Base-by-base conservation (phyloP, 2,329 filamentous ascomycete genomes). In the Emergomyces pasteurianus region DNA sequence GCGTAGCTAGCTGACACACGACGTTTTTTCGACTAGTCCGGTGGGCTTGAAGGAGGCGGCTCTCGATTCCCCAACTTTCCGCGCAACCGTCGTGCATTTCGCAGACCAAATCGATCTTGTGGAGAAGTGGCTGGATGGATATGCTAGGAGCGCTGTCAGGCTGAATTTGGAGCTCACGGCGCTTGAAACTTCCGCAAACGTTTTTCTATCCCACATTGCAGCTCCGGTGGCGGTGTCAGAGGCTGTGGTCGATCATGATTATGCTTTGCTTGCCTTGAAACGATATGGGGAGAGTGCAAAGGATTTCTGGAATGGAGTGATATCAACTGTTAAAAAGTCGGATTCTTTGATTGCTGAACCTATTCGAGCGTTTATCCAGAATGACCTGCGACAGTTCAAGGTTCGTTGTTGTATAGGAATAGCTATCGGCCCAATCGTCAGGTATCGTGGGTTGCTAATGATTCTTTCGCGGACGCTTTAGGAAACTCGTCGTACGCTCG, bases 41-140 rank as follows among this genome's bases (percentile, higher is more conserved):
- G 92, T 97, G 42, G 86, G 86, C 63, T 82, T 97, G 67, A 94
- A 92, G 77, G 94, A 99, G 82, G 94, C 94, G 58, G 89, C 91
- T 23, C 88, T 97, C 77, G 94, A 99, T 76, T 96, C 92, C 46
- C 94, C 94, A 31, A 95, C 92, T 42, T 97, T 97, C 74, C 90
- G 94, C 65, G 90, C 92, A 54, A 89, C 89, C 26, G 84, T 90
- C 49, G 78, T 88, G 54, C 90, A 96, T 77, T 96, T 96, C 71
- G 83, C 85, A 64, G 94, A 97, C 66, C 92, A 99, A 77, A 84
- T 96, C 69, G 94, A 97, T 66, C 82, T 85, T 60, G 83, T 97
- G 62, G 94, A 97, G 75, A 86, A 84, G 81, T 99, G 94, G 94
- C 88, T 99, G 36, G 91, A 88, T 60, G 81, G 80, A 55, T 89